phyloP scores from a whole-genome alignment of 2,329 filamentous ascomycete genomes.

The Chaetomiaceae sp. region DNA sequence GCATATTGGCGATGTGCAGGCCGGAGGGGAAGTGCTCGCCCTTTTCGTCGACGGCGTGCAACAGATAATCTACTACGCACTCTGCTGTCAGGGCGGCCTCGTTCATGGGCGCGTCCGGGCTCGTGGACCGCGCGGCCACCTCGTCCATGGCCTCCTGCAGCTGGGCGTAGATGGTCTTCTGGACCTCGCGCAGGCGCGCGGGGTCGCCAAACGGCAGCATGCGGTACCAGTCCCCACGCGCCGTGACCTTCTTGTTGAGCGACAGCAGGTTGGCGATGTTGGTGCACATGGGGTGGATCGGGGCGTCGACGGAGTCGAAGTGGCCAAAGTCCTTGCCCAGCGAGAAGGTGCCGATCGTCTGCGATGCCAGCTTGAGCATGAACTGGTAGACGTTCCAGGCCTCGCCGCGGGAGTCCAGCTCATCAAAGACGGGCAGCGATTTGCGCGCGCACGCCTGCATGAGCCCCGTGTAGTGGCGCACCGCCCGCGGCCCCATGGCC shows the following conservation, averaged over 20 bases:
- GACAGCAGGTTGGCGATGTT: conserved; percentile 46
- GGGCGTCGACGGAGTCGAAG: conserved; percentile 41
- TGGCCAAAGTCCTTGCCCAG: conserved; percentile 44
- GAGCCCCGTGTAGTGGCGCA: conserved; percentile 53
- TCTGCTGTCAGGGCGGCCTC: conserved; percentile 32
- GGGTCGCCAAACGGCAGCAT: conserved; percentile 55
- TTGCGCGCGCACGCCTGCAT: conserved; percentile 53
- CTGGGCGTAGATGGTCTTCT: conserved; percentile 32
- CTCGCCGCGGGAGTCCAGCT: conserved; percentile 44
- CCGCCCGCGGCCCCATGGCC: conserved; percentile 52
- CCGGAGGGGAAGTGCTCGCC: conserved; percentile 8
- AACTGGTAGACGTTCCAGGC: conserved; percentile 46
- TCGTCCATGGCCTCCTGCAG: conserved; percentile 24
- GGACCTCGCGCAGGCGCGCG: conserved; percentile 35
- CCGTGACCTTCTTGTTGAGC: conserved; percentile 55
- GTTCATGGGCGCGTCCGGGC: conserved; percentile 30
- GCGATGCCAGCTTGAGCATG: conserved; percentile 46
- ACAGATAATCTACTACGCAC: conserved; percentile 9
- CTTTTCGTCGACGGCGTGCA: conserved; percentile 14
- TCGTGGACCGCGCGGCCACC: conserved; percentile 18
- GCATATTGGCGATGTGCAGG: not conserved
- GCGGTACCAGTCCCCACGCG: conserved; percentile 51
- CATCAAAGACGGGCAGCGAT: conserved; percentile 45
- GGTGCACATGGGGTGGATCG: conserved; percentile 46
- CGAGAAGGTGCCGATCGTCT: conserved; percentile 42